phyloP scores from a whole-genome alignment of 2,329 filamentous ascomycete species.

The Phialocephala subalpina region DNA sequence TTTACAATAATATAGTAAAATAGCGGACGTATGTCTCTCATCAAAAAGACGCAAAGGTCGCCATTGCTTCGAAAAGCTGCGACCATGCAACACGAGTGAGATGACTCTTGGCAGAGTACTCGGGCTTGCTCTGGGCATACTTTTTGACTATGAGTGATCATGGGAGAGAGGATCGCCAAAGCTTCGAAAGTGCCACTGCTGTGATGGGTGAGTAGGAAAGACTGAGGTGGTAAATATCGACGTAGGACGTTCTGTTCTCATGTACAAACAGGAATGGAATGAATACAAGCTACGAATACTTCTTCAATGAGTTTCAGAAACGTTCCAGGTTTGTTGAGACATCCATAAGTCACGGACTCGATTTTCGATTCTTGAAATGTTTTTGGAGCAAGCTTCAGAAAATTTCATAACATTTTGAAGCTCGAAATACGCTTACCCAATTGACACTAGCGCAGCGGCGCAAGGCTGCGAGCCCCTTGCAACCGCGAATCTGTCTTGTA shows the following conservation, averaged over 20 bases:
- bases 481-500: conserved; percentile 20
- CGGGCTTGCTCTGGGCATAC: conserved; percentile 79
- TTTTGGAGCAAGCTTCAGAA: neutral
- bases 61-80: conserved; percentile 73
- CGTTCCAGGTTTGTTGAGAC: no score
- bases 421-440: neutral
- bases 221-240: neutral
- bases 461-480: conserved; percentile 1
- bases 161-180: conserved; percentile 73
- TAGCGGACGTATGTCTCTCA: conserved; percentile 70
- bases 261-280: neutral
- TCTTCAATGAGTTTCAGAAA: neutral
- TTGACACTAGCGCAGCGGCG: neutral
- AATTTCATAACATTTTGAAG: neutral
- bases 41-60: conserved; percentile 85
- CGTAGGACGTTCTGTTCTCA: no score
- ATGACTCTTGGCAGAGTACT: conserved; percentile 87
- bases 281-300: neutral
- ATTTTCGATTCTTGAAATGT: neutral
- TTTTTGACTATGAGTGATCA: conserved; percentile 87
- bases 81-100: conserved; percentile 94
- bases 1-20: conserved; percentile 6
- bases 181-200: conserved; percentile 86
- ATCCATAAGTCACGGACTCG: no score
- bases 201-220: neutral